Base-by-base conservation (phyloP, 495 filamentous ascomycete genomes). In the Articulospora tetracladia region DNA sequence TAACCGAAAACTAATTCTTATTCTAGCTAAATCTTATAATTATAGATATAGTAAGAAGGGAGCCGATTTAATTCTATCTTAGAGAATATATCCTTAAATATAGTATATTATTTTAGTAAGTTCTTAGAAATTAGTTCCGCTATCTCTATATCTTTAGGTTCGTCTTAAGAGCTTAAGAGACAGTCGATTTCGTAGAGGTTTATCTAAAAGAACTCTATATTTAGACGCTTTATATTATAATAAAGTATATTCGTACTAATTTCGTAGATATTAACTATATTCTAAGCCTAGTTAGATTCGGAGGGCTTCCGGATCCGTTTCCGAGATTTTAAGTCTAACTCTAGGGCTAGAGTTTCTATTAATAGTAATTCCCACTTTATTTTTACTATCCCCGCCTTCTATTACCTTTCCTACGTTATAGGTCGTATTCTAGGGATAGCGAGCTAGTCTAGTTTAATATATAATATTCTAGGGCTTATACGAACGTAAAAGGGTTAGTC, bases 1-100 rank as follows among this genome's bases (percentile, higher is more conserved):
- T 54, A 54, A 2, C 13, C 22, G 22, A 28, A 32, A 3, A 24
- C 4, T 8, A 54, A 11, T 3, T 19, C 10, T 7, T 20, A 10
- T 46, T 25, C 20, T 44, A 56, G 32, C 6, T 56, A 1, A n/a
- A 55, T 55, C 30, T 55, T 55, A 39, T 55, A 39, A 17, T 55
- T 44, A 44, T 55, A 39, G 6, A 8, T 20, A 10, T 44, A 25
- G 19, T 41, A 39, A 15, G 22, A 17, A 8, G 17, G 28, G 15
- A 55, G 22, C 11, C n/a, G 7, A 44, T 55, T 55, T 13, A 22
- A 55, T 23, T 15, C 53, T 24, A 15, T 28, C 53, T 55, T 55
- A n/a, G 24, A 55, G 25, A 55, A 55, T 19, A 44, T 24, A 24
- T 39, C 30, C 8, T 20, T 22, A 15, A 55, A 24, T 1, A 23